A percentile compares a stretch with the other conserved stretches of the same genome.
Conservation (phyloP, 257 asterid species). For the Solanum ahanhuiri region DNA sequence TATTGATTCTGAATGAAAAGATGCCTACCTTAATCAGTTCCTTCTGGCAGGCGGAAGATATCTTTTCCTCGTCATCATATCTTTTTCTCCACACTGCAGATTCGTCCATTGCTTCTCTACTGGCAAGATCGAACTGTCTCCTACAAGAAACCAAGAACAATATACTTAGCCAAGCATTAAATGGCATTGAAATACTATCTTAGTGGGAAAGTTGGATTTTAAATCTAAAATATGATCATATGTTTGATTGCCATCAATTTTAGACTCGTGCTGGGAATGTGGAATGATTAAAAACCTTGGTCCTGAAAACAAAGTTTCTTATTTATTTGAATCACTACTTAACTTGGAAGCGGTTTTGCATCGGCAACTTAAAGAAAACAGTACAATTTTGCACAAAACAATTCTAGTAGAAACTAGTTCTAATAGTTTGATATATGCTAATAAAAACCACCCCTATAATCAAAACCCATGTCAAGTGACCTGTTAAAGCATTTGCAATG, state of each 20-base stretch:
- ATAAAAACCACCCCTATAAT: background rate
- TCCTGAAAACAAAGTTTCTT: background rate
- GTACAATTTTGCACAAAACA: background rate
- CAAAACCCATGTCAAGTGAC: background rate
- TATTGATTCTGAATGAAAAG: background rate
- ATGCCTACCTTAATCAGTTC: constrained; percentile 50
- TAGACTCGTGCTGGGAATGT: background rate
- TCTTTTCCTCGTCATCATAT: constrained; percentile 56
- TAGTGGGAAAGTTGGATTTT: background rate
- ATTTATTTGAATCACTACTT: background rate
- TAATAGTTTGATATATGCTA: background rate
- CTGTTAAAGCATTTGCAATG: background rate
- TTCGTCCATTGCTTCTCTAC: constrained; percentile 98
- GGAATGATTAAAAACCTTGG: background rate
- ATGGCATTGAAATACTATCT: background rate
- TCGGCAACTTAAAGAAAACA: background rate
- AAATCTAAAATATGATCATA: background rate
- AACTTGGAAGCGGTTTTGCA: background rate
- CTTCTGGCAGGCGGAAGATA: constrained; percentile 34
- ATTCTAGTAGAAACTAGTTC: background rate
- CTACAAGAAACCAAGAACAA: constrained; percentile 34
- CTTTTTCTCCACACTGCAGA: constrained; percentile 97
- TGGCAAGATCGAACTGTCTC: constrained; percentile 91
- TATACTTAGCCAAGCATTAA: background rate
- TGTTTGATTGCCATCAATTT: background rate